Evolutionary conservation across 2,329 filamentous ascomycete genomes (phyloP).

Genomic region (Aspergillus persii): DNA sequence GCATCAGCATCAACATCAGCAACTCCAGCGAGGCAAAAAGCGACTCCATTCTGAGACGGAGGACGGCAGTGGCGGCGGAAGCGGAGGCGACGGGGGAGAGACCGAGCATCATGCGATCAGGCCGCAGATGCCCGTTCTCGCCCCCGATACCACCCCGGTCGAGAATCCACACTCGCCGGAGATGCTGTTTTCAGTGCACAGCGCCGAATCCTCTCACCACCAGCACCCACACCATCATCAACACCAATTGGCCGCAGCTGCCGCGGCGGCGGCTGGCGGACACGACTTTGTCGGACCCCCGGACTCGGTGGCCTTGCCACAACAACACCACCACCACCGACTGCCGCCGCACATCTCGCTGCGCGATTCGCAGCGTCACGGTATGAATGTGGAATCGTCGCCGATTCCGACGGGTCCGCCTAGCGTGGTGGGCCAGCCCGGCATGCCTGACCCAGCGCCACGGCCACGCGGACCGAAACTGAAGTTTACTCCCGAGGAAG

Average conservation of each 20-base stretch:
- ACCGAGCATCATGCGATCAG: constrained; percentile 23
- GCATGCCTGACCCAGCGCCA: constrained; percentile 81
- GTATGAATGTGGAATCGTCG: constrained; percentile 46
- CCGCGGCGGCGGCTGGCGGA: not conserved
- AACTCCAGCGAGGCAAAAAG: constrained; percentile 32
- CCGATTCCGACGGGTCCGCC: constrained; percentile 61
- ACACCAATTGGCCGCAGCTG: constrained; percentile 13
- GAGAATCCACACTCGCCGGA: constrained; percentile 34
- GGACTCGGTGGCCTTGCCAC: constrained; percentile 45
- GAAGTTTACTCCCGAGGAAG: constrained; percentile 91
- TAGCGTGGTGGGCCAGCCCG: constrained; percentile 81
- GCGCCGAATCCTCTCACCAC: constrained; percentile 28
- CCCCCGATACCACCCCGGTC: constrained; percentile 26
- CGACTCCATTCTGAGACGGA: constrained; percentile 34
- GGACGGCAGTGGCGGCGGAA: constrained; percentile 24
- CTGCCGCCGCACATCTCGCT: constrained; percentile 71
- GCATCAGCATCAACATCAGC: not conserved
- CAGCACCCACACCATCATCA: constrained; percentile 19
- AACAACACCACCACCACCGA: constrained; percentile 77
- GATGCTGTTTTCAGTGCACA: constrained; percentile 35
- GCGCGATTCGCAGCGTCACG: constrained; percentile 63
- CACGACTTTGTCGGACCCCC: constrained; percentile 41
- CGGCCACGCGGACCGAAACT: constrained; percentile 83
- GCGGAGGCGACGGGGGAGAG: constrained; percentile 7
- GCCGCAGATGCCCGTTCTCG: constrained; percentile 33